A percentile compares a stretch with the other conserved stretches of the same genome.
Evolutionary conservation across 2,329 filamentous ascomycete species (phyloP).

Genomic region (Fusarium pseudograminearum): DNA sequence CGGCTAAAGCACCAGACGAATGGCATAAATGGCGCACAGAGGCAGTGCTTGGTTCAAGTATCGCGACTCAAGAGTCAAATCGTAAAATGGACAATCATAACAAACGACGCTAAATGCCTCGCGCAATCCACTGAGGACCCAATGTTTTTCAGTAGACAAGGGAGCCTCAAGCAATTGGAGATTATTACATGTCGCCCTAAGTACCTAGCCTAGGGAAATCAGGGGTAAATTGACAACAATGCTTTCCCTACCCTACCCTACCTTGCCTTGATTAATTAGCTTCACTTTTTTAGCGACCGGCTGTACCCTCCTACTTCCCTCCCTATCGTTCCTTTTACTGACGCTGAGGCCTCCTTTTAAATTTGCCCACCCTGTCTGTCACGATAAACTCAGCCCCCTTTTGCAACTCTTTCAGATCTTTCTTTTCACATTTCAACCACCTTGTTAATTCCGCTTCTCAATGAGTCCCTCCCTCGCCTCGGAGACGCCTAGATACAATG

Average conservation of each 20-base stretch:
- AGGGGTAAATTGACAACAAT: conserved; percentile 36
- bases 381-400: conserved; percentile 13
- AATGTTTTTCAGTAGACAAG: conserved; percentile 43
- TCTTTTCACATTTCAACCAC: conserved; percentile 1
- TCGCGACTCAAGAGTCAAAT: neutral
- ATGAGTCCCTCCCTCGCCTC: conserved; percentile 39
- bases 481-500: conserved; percentile 40
- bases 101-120: conserved; percentile 27
- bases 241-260: neutral
- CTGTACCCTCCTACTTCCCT: neutral
- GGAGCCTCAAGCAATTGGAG: conserved; percentile 1
- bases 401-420: conserved; percentile 3
- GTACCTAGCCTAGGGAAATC: conserved; percentile 21
- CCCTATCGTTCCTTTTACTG: neutral
- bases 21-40: conserved; percentile 18
- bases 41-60: neutral
- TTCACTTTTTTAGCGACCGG: conserved; percentile 20
- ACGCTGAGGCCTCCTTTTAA: conserved; percentile 28
- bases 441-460: conserved; percentile 11
- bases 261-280: conserved; percentile 2
- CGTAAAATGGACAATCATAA: neutral
- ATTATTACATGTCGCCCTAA: conserved; percentile 13
- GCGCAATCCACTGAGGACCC: conserved; percentile 29
- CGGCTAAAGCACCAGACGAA: neutral
- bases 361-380: conserved; percentile 28